Conservation (phyloP, 495 filamentous ascomycete genomes). For the Tuber calosporum region DNA sequence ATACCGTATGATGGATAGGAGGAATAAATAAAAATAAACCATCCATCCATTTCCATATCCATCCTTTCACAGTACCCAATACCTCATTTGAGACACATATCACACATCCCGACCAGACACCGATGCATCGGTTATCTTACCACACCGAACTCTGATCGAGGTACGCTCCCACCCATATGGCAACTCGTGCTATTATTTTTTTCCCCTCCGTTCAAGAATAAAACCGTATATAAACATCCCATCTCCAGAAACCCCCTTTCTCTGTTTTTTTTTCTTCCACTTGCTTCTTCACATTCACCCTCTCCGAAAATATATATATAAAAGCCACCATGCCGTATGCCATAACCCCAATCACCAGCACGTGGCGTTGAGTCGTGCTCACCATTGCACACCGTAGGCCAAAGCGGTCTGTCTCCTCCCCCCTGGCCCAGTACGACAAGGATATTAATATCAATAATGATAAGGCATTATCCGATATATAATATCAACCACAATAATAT, state of each 20-base stretch:
- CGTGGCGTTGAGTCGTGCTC: neutral
- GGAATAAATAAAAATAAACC: neutral
- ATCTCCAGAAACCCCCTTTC: neutral
- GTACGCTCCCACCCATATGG: neutral
- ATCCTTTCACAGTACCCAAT: neutral
- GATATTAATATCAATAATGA: neutral
- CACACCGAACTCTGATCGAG: conserved; percentile 3
- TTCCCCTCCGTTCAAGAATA: neutral
- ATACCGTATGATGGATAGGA: no score
- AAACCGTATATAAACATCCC: neutral
- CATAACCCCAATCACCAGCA: neutral
- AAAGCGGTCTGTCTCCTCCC: neutral
- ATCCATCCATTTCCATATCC: neutral
- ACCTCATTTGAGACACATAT: conserved; percentile 3
- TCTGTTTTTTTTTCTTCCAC: neutral
- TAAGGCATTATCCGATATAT: neutral
- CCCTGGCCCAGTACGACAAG: neutral
- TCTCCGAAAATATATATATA: neutral
- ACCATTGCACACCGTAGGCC: neutral
- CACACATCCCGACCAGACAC: conserved; percentile 3
- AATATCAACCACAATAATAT: no score
- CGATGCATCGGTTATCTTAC: conserved; percentile 1
- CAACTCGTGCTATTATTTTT: neutral
- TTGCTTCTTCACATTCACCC: neutral
- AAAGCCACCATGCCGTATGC: neutral